These are phyloP conservation scores for Candida khao-thaluensis DNA, from an alignment of 805 yeast genomes.

Conservation along the genomic window DNA sequence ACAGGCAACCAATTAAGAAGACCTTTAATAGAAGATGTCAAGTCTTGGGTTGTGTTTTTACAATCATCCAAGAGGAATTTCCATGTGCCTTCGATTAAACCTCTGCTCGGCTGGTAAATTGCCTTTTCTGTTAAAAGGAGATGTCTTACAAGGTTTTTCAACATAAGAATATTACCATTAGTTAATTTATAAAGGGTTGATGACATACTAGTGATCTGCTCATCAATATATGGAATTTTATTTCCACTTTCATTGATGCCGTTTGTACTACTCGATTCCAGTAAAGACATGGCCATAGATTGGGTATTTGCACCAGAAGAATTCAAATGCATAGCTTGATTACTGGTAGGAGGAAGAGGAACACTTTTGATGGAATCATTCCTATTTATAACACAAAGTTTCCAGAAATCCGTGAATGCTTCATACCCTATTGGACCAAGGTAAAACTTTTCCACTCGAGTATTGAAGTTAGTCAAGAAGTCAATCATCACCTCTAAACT, in stretches of 20 bases:
- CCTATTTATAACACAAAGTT: constrained; percentile 3
- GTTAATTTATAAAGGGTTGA: constrained; percentile 13
- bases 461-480: constrained; percentile 5
- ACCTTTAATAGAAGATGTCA: constrained; percentile 18
- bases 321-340: constrained; percentile 1
- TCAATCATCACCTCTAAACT: neutral
- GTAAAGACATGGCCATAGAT: no score
- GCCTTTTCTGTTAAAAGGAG: constrained; percentile 8
- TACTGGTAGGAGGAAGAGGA: constrained; percentile 3
- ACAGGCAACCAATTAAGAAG: constrained; percentile 20
- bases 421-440: constrained; percentile 2
- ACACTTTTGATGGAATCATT: constrained; percentile 2
- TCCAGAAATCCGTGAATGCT: constrained; percentile 10
- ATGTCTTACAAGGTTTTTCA: constrained; percentile 15
- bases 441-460: neutral
- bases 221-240: constrained; percentile 7
- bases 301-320: no score
- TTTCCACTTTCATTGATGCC: neutral
- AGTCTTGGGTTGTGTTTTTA: neutral
- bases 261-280: no score
- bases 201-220: constrained; percentile 1
- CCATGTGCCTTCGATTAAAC: constrained; percentile 10
- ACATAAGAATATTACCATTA: constrained; percentile 19
- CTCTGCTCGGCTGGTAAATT: constrained; percentile 6
- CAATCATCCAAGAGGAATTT: constrained; percentile 5